These are phyloP conservation scores for Flaveria bidentis DNA, from an alignment of 129 eudicot species.

Conservation along the genomic window DNA sequence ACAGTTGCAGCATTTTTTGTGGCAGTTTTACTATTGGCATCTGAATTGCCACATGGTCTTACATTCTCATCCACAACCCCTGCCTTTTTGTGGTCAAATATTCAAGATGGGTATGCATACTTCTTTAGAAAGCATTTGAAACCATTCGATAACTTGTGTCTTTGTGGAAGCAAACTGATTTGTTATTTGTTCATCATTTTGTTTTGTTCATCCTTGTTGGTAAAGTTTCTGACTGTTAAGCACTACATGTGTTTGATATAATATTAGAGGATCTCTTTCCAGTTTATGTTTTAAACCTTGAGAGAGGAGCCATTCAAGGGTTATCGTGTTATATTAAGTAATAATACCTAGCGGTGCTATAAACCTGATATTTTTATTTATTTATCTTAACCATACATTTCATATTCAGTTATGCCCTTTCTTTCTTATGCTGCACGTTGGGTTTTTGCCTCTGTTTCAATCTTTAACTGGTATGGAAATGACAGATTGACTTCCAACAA, in stretches of 20 bases:
- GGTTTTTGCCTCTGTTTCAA: constrained; percentile 8
- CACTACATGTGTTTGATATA: constrained; percentile 8
- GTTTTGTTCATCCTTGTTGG: background rate
- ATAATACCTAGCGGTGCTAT: background rate
- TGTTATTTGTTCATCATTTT: background rate
- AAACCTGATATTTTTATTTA: background rate
- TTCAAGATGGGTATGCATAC: constrained; percentile 49
- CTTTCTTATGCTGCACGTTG: background rate
- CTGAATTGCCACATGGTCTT: constrained; percentile 52
- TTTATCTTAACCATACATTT: constrained; percentile 1
- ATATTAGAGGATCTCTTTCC: constrained; percentile 18
- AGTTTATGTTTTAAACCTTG: constrained; percentile 6
- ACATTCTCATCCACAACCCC: constrained; percentile 56
- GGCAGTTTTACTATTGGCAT: constrained; percentile 45
- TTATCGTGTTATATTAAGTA: constrained; percentile 9
- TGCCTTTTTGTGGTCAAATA: constrained; percentile 75
- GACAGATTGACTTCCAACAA: constrained; percentile 38
- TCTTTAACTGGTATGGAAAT: constrained; percentile 16
- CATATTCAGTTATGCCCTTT: background rate
- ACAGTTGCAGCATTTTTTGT: constrained; percentile 37
- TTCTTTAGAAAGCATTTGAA: background rate
- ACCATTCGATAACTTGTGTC: background rate
- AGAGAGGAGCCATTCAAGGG: constrained; percentile 19
- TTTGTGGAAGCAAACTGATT: background rate
- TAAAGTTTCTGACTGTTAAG: background rate